Base-by-base conservation (phyloP, 768 basidiomycete genomes). In the Austroboletus festivus region DNA sequence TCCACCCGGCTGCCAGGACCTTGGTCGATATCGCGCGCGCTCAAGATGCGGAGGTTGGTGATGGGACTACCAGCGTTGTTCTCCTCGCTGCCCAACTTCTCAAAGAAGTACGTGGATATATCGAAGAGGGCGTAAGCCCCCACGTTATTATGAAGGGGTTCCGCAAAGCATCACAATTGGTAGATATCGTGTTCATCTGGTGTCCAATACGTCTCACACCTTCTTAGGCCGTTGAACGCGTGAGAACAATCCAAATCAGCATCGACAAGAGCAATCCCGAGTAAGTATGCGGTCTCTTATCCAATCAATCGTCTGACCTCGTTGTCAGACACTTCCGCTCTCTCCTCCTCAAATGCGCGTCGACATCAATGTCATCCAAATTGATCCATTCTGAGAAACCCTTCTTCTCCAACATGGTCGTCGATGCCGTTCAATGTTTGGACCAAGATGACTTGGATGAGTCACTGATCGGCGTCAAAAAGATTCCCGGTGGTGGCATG, bases 281-380 rank as follows among this genome's bases (percentile, higher is more conserved):
- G 95, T 97, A 71, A 58, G 88, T 71, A 10, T 43, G n/a, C 28
- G 42, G 4, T 44, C 20, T 50, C 44, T 30, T 56, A 23, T 19
- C 23, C 30, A 11, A 21, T 26, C 38, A 16, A 9, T 47, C 8
- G 35, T 47, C 42, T 40, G 35, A 66, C 49, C 35, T 26, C 44
- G 20, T 50, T 44, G 3, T 7, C 58, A 98, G 95, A 56, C 82
- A 82, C 58, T 96, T 98, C 80, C 93, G 85, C 41, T 90, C 93
- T 53, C 83, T 98, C 20, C 80, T 98, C 28, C 78, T 96, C 58
- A 94, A 96, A 75, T 96, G 93, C 69, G 96, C 96, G 22, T 86
- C 93, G 22, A 99, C 96, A 3, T 95, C 96, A n/a, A 97, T 98
- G 95, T 98, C 96, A 15, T 98, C 95, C 52, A 99, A 98, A 70